phyloP scores from a whole-genome alignment of 2,329 filamentous ascomycete species.

The Phialemoniopsis sp. region DNA sequence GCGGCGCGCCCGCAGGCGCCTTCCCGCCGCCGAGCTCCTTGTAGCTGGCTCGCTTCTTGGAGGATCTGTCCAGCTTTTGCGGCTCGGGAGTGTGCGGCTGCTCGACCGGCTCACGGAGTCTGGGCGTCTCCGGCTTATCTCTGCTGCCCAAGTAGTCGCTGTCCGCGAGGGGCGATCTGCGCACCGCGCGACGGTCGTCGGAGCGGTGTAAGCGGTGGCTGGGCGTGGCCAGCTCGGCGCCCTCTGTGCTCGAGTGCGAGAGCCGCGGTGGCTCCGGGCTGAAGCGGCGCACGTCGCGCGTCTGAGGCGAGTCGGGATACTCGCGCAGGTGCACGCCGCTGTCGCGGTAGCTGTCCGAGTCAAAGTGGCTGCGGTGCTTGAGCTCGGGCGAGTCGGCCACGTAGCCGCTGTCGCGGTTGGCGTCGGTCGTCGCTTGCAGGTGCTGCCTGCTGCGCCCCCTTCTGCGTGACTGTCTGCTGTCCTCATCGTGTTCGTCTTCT shows the following conservation, averaged over 20 bases:
- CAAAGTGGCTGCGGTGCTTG: slow-evolving; percentile 24
- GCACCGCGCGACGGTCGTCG: too few species aligned
- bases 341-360: slow-evolving; percentile 39
- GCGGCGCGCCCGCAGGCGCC: slow-evolving; percentile 4
- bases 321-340: slow-evolving; percentile 54
- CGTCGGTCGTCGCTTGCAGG: slow-evolving; percentile 20
- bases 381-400: slow-evolving; percentile 38
- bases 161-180: slow-evolving; percentile 2
- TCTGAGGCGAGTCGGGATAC: slow-evolving; percentile 27
- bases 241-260: slow-evolving; percentile 3
- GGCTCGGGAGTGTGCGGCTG: slow-evolving; percentile 36
- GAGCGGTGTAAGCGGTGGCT: too few species aligned
- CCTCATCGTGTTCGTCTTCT: slow-evolving; percentile 29
- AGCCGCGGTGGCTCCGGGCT: slow-evolving; percentile 8
- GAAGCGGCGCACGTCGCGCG: slow-evolving; percentile 10
- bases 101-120: slow-evolving; percentile 31
- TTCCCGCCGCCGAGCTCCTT: slow-evolving; percentile 16
- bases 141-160: slow-evolving; percentile 4
- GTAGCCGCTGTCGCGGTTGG: slow-evolving; percentile 47
- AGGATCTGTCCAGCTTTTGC: slow-evolving; percentile 29
- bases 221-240: not conserved
- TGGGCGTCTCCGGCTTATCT: slow-evolving; percentile 23
- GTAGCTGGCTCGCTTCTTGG: slow-evolving; percentile 14
- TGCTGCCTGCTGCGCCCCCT: slow-evolving; percentile 3
- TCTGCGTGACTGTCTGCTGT: too few species aligned